A percentile compares a stretch with the other conserved stretches of the same genome.
These are phyloP conservation scores for Amaranthus cruentus DNA, from an alignment of 148 eudicot species.

Conservation along the genomic window DNA sequence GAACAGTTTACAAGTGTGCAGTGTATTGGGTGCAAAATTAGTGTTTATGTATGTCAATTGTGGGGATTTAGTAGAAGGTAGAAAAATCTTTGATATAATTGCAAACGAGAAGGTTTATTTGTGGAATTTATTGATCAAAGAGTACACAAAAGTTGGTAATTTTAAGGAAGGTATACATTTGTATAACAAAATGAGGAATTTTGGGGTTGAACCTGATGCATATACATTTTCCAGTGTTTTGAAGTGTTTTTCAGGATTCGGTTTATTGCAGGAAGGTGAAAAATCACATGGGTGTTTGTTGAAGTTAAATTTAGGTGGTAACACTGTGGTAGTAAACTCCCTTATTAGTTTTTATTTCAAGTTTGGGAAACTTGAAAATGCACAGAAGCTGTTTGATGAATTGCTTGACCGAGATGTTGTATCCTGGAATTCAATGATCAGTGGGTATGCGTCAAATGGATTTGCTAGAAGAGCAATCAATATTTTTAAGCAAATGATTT, in stretches of 20 bases:
- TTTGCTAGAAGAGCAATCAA: conserved; percentile 35
- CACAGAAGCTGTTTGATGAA: conserved; percentile 52
- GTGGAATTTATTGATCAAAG: conserved; percentile 68
- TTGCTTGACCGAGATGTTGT: conserved; percentile 50
- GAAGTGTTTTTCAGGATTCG: conserved; percentile 52
- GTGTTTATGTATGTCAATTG: conserved; percentile 74
- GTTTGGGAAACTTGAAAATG: conserved; percentile 42
- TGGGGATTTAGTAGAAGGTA: conserved; percentile 61
- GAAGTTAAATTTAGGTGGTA: conserved; percentile 39
- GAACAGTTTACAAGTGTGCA: conserved; percentile 33
- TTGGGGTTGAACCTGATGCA: conserved; percentile 42
- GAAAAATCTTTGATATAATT: conserved; percentile 45
- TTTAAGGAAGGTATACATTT: conserved; percentile 44
- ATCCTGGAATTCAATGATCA: conserved; percentile 72
- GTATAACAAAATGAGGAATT: conserved; percentile 39
- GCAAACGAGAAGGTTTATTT: conserved; percentile 58
- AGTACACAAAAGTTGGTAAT: conserved; percentile 50
- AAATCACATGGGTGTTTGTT: conserved; percentile 46
- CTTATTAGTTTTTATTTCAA: conserved; percentile 50
- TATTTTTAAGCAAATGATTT: conserved; percentile 41
- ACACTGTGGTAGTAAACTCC: conserved; percentile 49
- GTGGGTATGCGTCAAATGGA: conserved; percentile 52
- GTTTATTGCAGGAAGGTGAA: conserved; percentile 39
- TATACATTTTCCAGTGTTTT: conserved; percentile 59
- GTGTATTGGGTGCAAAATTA: conserved; percentile 50